Percentiles rank a stretch among this genome's conserved stretches.
phyloP scores from a whole-genome alignment of 768 basidiomycete genomes.

The Dioszegia crocea region DNA sequence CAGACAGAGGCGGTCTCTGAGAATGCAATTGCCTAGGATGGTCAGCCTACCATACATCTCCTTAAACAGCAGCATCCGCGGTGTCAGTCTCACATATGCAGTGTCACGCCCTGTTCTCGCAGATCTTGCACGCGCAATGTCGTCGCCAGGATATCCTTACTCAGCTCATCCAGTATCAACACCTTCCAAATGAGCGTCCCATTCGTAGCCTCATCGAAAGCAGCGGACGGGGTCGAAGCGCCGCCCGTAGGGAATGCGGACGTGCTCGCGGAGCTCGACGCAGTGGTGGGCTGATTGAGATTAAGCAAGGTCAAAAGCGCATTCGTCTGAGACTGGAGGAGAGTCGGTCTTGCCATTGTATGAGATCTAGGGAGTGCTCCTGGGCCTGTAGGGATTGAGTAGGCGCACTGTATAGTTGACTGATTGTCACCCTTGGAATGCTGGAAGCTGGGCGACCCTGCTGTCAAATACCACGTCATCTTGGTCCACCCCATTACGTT shows the following conservation, averaged over 20 bases:
- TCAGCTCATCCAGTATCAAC: slow-evolving; percentile 86
- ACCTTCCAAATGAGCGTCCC: slow-evolving; percentile 93
- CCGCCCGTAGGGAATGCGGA: slow-evolving; percentile 50
- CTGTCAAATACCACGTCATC: too few species aligned
- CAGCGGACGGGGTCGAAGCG: slow-evolving; percentile 24
- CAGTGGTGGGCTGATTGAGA: slow-evolving; percentile 62
- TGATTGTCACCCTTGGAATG: too few species aligned
- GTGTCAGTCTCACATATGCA: slow-evolving; percentile 98
- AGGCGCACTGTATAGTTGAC: too few species aligned
- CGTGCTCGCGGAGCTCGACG: slow-evolving; percentile 39
- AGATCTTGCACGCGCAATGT: slow-evolving; percentile 93
- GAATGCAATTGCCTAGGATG: slow-evolving; percentile 80
- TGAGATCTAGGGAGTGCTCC: too few species aligned
- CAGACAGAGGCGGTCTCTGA: slow-evolving; percentile 76
- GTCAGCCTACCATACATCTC: not conserved
- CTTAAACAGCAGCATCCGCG: slow-evolving; percentile 16
- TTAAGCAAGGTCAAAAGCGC: slow-evolving; percentile 81
- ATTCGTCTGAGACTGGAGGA: slow-evolving; percentile 83
- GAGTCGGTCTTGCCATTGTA: slow-evolving; percentile 50
- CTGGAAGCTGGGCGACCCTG: too few species aligned
- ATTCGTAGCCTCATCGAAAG: slow-evolving; percentile 40
- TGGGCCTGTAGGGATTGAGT: too few species aligned
- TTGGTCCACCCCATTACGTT: too few species aligned
- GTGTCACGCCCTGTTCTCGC: slow-evolving; percentile 90
- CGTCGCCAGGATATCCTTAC: slow-evolving; percentile 93